Base-by-base conservation (phyloP, 805 yeast genomes). In the Saccharomyces cerevisiae region DNA sequence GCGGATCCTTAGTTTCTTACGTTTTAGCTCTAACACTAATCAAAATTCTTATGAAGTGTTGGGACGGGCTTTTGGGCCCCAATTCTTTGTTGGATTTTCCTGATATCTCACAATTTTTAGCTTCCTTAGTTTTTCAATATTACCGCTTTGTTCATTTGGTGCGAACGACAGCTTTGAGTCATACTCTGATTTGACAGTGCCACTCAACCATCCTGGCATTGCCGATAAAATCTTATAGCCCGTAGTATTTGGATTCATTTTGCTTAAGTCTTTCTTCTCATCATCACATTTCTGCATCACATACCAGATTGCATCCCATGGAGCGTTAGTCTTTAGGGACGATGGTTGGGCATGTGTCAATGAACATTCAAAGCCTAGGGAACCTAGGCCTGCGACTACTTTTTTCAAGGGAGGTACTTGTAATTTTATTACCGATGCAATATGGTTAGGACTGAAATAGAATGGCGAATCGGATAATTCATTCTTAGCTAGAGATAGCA, bases 41-140 rank as follows among this genome's bases (percentile, higher is more conserved):
- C 13, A 17, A 21, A 4, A 8, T 17, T 2, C 22, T 47, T 51
- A 53, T 26, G 59, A 58, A 28, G 58, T 46, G 48, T 57, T 58
- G 52, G 96, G 95, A 64, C 86, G 83, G 2, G 96, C 82, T 73
- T 87, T 89, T 41, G 98, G 99, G 1, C 99, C 99, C 99, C 99
- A 94, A 68, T 88, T 85, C 67, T 87, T 88, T 0, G 89, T 80
- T 14, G 99, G 99, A 65, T 91, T 92, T 65, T 84, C 90, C 68
- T 91, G 99, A 70, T 79, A 92, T 62, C 97, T 78, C 13, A 89
- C 89, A 66, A 92, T 81, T 70, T 89, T 89, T 55, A 89, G 77
- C 58, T 80, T 83, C 63, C 97, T 78, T 52, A 89, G 73, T 53
- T 71, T 74, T 61, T 81, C 82, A 53, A 90, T 72, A 50, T 73